Conservation (phyloP, 805 yeast species). For the Wickerhamiella azymoides region DNA sequence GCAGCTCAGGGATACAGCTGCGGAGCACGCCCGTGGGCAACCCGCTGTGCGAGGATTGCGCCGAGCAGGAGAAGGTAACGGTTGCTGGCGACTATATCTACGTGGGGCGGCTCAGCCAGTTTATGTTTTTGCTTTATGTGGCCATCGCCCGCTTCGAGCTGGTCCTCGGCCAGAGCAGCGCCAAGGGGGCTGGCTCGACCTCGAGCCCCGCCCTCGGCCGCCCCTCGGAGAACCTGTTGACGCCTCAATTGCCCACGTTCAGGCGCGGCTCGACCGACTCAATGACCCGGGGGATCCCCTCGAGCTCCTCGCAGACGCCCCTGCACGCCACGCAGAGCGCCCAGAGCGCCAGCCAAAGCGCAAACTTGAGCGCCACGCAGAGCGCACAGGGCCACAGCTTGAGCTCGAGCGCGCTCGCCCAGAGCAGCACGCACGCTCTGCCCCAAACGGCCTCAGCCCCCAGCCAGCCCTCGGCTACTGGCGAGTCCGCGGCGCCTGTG, state of each 20-base stretch:
- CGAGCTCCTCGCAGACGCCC: no score
- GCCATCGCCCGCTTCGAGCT: constrained; percentile 53
- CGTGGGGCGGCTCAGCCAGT: constrained; percentile 62
- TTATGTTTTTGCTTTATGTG: constrained; percentile 62
- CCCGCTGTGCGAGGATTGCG: constrained; percentile 48
- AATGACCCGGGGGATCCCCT: no score
- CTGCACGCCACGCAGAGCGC: no score
- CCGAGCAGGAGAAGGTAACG: constrained; percentile 19
- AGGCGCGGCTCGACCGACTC: background rate
- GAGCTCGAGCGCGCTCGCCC: no score
- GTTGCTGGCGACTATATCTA: constrained; percentile 30
- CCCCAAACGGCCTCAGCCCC: background rate
- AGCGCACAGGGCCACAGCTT: no score
- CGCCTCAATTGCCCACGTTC: constrained; percentile 2
- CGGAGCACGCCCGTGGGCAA: constrained; percentile 2
- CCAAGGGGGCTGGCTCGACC: constrained; percentile 13
- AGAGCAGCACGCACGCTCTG: no score
- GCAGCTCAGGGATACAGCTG: background rate
- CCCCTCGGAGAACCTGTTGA: background rate
- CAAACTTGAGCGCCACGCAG: no score
- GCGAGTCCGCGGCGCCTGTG: background rate
- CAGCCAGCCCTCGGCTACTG: no score
- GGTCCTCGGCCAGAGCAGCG: constrained; percentile 27
- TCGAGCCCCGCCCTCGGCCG: constrained; percentile 10
- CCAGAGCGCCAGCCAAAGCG: no score